Evolutionary conservation across 2,329 filamentous ascomycete genomes (phyloP).

Genomic region (Fusarium gaditjirri): DNA sequence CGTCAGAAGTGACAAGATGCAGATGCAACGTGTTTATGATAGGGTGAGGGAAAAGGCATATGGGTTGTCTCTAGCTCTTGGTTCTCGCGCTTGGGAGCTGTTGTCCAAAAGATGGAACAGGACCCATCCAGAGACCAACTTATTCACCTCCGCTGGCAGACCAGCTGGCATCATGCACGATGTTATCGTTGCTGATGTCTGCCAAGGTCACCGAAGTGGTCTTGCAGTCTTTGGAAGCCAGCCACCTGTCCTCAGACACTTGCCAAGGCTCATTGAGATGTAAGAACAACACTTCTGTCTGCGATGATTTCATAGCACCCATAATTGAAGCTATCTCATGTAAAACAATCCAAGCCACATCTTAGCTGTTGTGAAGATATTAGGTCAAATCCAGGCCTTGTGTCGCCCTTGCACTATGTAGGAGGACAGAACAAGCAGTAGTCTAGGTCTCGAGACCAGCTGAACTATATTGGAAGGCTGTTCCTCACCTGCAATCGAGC

Average conservation of each 20-base stretch:
- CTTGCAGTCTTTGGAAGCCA: neutral
- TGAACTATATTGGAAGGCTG: conserved; percentile 4
- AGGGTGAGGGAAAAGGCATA: conserved; percentile 1
- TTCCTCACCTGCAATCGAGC: neutral
- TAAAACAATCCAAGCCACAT: neutral
- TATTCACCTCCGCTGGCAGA: neutral
- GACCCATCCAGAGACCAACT: conserved; percentile 4
- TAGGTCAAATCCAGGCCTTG: neutral
- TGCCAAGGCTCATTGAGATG: conserved; percentile 18
- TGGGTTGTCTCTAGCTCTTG: conserved; percentile 1
- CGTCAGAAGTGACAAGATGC: conserved; percentile 16
- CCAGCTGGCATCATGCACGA: neutral
- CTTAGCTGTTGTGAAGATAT: conserved; percentile 3
- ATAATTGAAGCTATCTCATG: conserved; percentile 13
- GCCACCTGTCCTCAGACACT: conserved; percentile 1
- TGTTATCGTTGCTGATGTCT: conserved; percentile 3
- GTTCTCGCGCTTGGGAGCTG: neutral
- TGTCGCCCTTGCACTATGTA: conserved; percentile 5
- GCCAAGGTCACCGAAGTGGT: conserved; percentile 7
- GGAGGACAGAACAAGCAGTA: neutral
- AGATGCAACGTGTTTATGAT: conserved; percentile 6
- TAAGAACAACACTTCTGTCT: neutral
- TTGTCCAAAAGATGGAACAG: neutral
- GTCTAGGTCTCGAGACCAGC: neutral
- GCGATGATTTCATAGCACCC: conserved; percentile 30